Percentiles rank a stretch among this genome's conserved stretches.
Conservation (phyloP, 2,329 filamentous ascomycete species). For the Talaromyces sp. region DNA sequence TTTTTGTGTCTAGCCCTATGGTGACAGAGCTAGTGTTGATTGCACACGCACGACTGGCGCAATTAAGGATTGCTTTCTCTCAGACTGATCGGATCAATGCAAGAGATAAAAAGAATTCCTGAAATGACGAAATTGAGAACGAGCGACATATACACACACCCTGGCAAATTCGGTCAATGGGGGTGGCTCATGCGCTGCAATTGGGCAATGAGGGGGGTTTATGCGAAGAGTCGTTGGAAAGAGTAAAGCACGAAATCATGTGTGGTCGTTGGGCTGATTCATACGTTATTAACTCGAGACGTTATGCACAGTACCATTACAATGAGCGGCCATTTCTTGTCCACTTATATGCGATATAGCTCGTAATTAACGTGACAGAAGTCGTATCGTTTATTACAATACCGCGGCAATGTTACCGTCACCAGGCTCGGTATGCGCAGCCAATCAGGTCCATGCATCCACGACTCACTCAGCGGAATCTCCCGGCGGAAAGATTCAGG, state of each 20-base stretch:
- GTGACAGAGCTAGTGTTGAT: not conserved
- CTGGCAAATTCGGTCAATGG: not conserved
- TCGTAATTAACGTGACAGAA: not conserved
- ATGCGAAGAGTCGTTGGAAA: not conserved
- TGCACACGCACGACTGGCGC: not conserved
- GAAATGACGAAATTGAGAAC: not conserved
- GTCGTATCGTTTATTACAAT: not conserved
- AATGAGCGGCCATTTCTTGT: fast-evolving
- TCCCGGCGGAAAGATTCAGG: constrained; percentile 8
- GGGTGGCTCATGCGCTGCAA: constrained; percentile 1
- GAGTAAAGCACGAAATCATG: not conserved
- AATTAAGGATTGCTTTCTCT: not conserved
- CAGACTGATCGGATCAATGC: not conserved
- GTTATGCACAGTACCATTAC: not conserved
- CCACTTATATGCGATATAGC: not conserved
- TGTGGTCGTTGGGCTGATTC: not conserved
- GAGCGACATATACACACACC: not conserved
- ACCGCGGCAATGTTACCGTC: not conserved
- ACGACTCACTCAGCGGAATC: constrained; percentile 9
- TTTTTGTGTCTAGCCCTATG: not conserved
- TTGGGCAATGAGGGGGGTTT: not conserved
- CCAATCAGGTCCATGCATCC: not conserved
- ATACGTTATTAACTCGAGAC: not conserved
- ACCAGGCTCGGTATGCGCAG: not conserved
- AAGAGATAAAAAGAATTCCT: not conserved